Base-by-base conservation (phyloP, 768 basidiomycete genomes). In the Kwoniella dejecticola region DNA sequence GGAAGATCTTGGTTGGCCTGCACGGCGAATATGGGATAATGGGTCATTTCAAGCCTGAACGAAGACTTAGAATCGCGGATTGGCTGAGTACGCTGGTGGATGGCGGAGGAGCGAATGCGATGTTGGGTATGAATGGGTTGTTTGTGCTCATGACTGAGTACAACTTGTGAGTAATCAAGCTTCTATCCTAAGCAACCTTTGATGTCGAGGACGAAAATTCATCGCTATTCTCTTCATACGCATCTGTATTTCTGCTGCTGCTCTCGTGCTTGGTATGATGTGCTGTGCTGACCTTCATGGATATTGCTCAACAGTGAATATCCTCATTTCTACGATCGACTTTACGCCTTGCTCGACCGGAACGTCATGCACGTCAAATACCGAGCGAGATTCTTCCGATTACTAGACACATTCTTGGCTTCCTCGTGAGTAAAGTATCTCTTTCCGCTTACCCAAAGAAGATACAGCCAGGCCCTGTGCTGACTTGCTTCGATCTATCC, bases 61-160 rank as follows among this genome's bases (percentile, higher is more conserved):
- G 70, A 54, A 64, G 74, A 17, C 57, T 78, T 3, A 45, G 77
- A n/a, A 71, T 78, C 17, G 76, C 77, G 29, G 77, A 78, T 63
- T 78, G 77, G 77, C 52, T 78, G 21, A 72, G 75, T 38, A 60
- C 61, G 15, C 46, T 66, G 60, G 74, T 74, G 47, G 68, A 71
- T 60, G 23, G 45, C n/a, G 91, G 93, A 31, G 93, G 91, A 1
- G 84, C 87, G 0, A 83, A 89, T 15, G 96, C 91, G 1, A 82
- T 99, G 57, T 81, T 98, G 44, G 92, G 91, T 1, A 82, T 99
- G 66, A 98, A 98, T 69, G 88, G 90, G 1, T 79, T 99, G 50
- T 98, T 92, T 73, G 84, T 88, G 12, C 82, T 99, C 62, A 97
- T 98, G 80, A 89, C 85, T 60, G 87, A 92, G 52, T 93, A 96